Evolutionary conservation across 345 rosid genomes (phyloP), one percentile per base, ranked within the genome.

Genomic region (Toxicodendron radicans): DNA sequence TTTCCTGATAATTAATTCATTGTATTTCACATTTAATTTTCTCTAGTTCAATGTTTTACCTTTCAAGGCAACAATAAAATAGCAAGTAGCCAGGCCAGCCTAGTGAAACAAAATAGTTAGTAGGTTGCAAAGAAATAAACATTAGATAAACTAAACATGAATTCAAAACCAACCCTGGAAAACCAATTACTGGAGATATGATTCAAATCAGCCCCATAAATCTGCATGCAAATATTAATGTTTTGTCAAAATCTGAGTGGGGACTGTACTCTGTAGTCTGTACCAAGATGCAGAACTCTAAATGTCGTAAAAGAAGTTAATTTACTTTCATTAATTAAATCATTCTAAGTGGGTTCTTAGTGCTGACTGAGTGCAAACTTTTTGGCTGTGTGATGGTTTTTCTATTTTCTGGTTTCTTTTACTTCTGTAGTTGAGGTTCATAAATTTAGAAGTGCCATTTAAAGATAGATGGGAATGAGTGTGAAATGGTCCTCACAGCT

Each of bases 401-500:
- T 38, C 43, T 38, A 38, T 38, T 38, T 38, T 68, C 72, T 68
- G 12, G 49, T n/a, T 57, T 21, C 43, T 67, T 67, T 58, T 52
- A 66, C 7, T 33, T 38, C 52, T 32, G 61, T 32, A 49, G 57
- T 30, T 21, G 67, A 27, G 56, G 62, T 46, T 63, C 70, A 66
- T n/a, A 52, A 48, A 53, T 61, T 43, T n/a, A 49, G 8, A 33
- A 46, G 66, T 43, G 62, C 64, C 73, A 72, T 54, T 70, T 58
- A 48, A 75, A 59, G 68, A 11, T 11, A n/a, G 18, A 24, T 48
- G 53, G 35, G 64, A 66, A 48, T 3, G 32, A 58, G 66, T 72
- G 66, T 56, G 72, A 66, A 78, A 76, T 62, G 71, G 73, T 68
- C 74, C 70, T 35, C 70, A 54, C 76, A 77, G 80, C 85, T 79